Evolutionary conservation across 352 stramenopile genomes (phyloP).

Genomic region (Plasmopara halstedii): DNA sequence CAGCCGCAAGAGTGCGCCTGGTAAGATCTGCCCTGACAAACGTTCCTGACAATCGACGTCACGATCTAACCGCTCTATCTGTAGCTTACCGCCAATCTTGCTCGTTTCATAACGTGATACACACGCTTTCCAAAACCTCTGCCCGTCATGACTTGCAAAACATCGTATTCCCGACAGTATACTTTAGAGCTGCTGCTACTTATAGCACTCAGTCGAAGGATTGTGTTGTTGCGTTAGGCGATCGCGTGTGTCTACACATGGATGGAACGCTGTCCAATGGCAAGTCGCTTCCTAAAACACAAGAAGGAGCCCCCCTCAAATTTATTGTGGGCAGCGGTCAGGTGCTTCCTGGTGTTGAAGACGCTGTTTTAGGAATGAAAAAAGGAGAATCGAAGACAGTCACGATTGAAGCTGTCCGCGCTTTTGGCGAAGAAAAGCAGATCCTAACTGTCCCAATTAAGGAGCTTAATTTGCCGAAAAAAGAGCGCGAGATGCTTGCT

Average conservation of each 20-base stretch:
- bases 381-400: slow-evolving; percentile 60
- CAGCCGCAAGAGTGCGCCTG: slow-evolving; percentile 8
- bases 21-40: background rate
- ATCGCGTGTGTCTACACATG: slow-evolving; percentile 68
- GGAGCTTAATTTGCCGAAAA: slow-evolving; percentile 62
- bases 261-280: slow-evolving; percentile 53
- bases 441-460: slow-evolving; percentile 57
- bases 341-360: slow-evolving; percentile 63
- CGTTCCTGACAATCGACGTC: no score
- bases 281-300: slow-evolving; percentile 45
- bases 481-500: slow-evolving; percentile 59
- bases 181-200: background rate
- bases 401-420: slow-evolving; percentile 51
- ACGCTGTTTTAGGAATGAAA: slow-evolving; percentile 53
- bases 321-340: slow-evolving; percentile 70
- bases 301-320: slow-evolving; percentile 38
- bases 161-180: slow-evolving; percentile 5
- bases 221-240: no score
- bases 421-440: slow-evolving; percentile 60
- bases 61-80: background rate
- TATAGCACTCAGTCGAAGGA: slow-evolving; percentile 22
- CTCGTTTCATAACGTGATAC: slow-evolving; percentile 4
- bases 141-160: slow-evolving; percentile 2
- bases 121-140: slow-evolving; percentile 1
- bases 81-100: background rate